phyloP scores from a whole-genome alignment of 257 asterid genomes.

The Solanum sparsipilum region DNA sequence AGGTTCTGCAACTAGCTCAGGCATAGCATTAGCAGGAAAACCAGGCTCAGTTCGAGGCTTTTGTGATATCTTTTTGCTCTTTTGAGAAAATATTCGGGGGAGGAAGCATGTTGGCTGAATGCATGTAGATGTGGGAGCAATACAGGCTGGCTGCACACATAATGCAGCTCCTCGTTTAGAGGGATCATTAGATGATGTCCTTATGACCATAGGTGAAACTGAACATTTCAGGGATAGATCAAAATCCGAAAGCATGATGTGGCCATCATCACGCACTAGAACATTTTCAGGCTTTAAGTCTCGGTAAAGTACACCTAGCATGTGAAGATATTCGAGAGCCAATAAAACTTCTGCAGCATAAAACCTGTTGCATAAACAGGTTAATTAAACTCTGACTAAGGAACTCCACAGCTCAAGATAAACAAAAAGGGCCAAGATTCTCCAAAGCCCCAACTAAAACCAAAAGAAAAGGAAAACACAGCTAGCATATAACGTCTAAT shows the following conservation, averaged over 20 bases:
- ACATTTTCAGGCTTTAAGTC: slow-evolving; percentile 28
- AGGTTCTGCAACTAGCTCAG: slow-evolving; percentile 28
- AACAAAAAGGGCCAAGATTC: not conserved
- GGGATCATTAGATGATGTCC: slow-evolving; percentile 13
- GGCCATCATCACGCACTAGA: slow-evolving; percentile 29
- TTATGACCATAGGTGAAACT: slow-evolving; percentile 23
- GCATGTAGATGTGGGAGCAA: slow-evolving; percentile 20
- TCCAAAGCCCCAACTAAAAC: not conserved
- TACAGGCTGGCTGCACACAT: slow-evolving; percentile 19
- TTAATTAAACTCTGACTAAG: not conserved
- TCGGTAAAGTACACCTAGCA: slow-evolving; percentile 27
- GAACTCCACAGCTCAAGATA: not conserved
- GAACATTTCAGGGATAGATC: slow-evolving; percentile 27
- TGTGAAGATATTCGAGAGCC: slow-evolving; percentile 27
- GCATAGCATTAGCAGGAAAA: slow-evolving; percentile 6
- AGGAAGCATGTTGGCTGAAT: slow-evolving; percentile 27
- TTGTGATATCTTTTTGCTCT: slow-evolving; percentile 12
- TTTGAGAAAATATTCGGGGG: slow-evolving; percentile 17
- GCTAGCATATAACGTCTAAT: not conserved
- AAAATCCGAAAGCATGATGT: slow-evolving; percentile 28
- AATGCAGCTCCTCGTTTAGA: slow-evolving; percentile 19
- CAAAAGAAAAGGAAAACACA: not conserved
- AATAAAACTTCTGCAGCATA: slow-evolving; percentile 28
- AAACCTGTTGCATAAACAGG: slow-evolving; percentile 12
- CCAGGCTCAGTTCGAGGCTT: slow-evolving; percentile 8